Percentiles rank a stretch among this genome's conserved stretches.
Conservation (phyloP, 345 rosid genomes). For the Tarenaya hassleriana region DNA sequence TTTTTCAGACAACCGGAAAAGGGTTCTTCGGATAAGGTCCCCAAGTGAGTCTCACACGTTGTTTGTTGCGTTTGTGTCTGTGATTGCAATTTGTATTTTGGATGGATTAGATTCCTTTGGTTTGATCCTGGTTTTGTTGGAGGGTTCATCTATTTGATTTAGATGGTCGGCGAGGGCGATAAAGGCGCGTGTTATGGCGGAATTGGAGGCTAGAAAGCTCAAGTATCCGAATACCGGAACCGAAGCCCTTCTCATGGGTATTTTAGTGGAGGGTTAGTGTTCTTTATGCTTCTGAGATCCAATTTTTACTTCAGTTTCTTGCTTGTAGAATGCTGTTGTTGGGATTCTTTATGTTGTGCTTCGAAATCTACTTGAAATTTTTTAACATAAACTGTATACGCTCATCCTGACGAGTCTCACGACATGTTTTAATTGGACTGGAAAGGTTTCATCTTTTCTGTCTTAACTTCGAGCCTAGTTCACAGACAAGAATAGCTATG, state of each 20-base stretch:
- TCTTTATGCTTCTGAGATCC: constrained; percentile 1
- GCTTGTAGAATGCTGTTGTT: no score
- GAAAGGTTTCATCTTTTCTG: not conserved
- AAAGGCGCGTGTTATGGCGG: constrained; percentile 72
- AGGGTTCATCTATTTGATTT: constrained; percentile 13
- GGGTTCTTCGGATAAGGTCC: constrained; percentile 41
- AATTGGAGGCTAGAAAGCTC: constrained; percentile 86
- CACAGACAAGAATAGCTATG: not conserved
- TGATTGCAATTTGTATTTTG: constrained; percentile 3
- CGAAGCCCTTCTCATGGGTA: constrained; percentile 83
- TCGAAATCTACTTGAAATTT: not conserved
- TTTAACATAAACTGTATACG: not conserved
- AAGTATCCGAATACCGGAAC: constrained; percentile 78
- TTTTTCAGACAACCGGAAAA: constrained; percentile 52
- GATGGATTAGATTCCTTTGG: not conserved
- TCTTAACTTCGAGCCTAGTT: not conserved
- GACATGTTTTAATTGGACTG: not conserved
- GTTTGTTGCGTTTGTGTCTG: not conserved
- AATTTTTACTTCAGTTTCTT: constrained; percentile 4
- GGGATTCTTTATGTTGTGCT: no score
- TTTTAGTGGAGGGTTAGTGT: constrained; percentile 77
- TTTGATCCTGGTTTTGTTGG: constrained; percentile 4
- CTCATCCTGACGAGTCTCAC: not conserved
- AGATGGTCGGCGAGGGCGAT: constrained; percentile 95
- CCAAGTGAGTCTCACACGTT: constrained; percentile 47